Base-by-base conservation (phyloP, 2,329 filamentous ascomycete species). In the Tolypocladium ovalisporum region DNA sequence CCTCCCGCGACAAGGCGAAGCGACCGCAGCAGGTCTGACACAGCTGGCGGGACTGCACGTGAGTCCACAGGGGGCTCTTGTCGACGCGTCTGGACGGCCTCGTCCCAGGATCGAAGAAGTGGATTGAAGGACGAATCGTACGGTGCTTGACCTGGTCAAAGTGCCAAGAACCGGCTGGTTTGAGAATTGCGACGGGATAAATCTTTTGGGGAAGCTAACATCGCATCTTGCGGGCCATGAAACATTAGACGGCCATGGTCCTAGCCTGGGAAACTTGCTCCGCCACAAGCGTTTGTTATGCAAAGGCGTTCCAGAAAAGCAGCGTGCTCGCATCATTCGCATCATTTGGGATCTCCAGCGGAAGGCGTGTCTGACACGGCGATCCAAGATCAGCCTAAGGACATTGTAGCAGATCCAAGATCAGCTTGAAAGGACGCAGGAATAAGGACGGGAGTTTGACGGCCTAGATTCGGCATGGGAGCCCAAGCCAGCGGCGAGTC, bases 91-190 rank as follows among this genome's bases (percentile, higher is more conserved):
- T 65, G 61, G 65, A 35, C 62, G 64, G 54, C 58, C 64, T 64
- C 66, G 72, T 59, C 76, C 76, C 19, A 73, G 74, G 58, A 80
- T 87, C 59, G 82, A 86, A 64, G 84, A 86, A 69, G 75, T 87
- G 62, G 83, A 86, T 66, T 86, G 63, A 69, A 42, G 71, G 22
- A 17, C 27, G 24, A 32, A 37, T 54, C 40, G 44, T 15, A 47
- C 37, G 29, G 3, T 34, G 44, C 12, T 32, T 51, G n/a, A 34
- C n/a, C 17, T n/a, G 32, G 29, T 32, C 17, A n/a, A 12, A 8
- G 17, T 13, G 47, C 8, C 47, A 34, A n/a, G 17, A 29, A n/a
- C 17, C 47, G 12, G 1, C n/a, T 19, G 13, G 44, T 29, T 47
- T 27, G 47, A 51, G 9, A 9, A 17, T n/a, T 32, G 13, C 44